Evolutionary conservation across 108 stramenopile genomes (phyloP), one percentile per base, ranked within the genome.

Genomic region (Cyclotella baltica): DNA sequence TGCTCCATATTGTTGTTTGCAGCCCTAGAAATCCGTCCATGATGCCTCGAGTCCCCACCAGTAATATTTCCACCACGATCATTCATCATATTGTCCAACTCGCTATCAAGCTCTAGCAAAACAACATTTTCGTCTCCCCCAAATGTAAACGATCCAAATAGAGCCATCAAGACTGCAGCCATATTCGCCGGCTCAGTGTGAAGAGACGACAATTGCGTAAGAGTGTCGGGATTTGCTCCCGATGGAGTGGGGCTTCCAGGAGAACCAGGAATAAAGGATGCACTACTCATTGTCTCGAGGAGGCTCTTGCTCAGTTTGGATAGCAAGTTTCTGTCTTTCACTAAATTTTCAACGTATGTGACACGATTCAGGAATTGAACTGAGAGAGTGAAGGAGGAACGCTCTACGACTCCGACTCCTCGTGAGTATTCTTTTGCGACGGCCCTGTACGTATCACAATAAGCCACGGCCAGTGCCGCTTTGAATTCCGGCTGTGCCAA

Each of bases 401-500:
- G 86, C 72, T 97, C 98, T 56, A 93, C 69, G 3, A 88, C 75
- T 15, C 98, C 98, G 43, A 95, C 82, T 16, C 98, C 98, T 9
- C 88, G 78, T 10, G 91, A 90, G 73, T 93, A 96, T 73, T 93
- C 88, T 0, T 78, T 63, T 8, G 96, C 92, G 38, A 97, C 92
- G 9, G 51, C 63, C 56, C 83, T 86, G 70, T 96, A 96, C 11
- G 96, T 93, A 58, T 92, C 90, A 72, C 90, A 94, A 72, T 98
- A 98, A 35, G 93, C 94, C 9, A 81, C 88, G n/a, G 96, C 95
- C 52, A 98, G 67, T 30, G 88, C 89, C 11, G 81, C 84, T 80
- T 98, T 98, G 88, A 98, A 98, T 11, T 89, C 86, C n/a, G 91
- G 94, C 52, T 96, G 93, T 19, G 97, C 95, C 65, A 98, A 81